Evolutionary conservation across 2,329 filamentous ascomycete genomes (phyloP), one percentile per base, ranked within the genome.

Genomic region (Penicillium fuscoglaucum): DNA sequence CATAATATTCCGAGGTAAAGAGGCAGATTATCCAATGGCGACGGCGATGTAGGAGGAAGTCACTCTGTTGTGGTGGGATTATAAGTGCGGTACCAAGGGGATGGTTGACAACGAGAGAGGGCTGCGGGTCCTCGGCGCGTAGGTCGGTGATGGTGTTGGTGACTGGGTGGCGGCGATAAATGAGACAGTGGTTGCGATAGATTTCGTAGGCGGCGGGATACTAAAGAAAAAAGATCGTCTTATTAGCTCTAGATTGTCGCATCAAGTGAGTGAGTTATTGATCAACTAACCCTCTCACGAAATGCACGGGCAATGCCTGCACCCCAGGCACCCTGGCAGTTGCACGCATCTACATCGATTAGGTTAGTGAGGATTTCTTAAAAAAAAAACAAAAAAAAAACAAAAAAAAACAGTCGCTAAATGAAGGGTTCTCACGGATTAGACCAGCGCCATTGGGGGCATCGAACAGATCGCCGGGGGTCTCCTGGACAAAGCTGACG

Each of bases 1-100:
- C 84, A 58, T 78, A 83, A 2, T 72, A 71, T 3, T 71, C 67
- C 2, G 82, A 84, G 0, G 84, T 87, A 61, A 87, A 87, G 0
- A 87, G 69, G 61, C 84, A 87, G 0, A 82, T 80, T 28, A 87
- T 78, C 78, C 82, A 87, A 55, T 84, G 82, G 13, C 71, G 69
- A 24, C 69, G 73, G 19, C 6, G 39, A 4, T 41, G 53, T 17
- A n/a, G 52, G 24, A 53, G 45, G 39, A 70, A 70, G 35, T 78
- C 73, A 5, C 59, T 63, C 19, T 78, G 66, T 35, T 78, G 76
- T 0, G 83, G 83, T 4, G 81, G 77, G 28, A 87, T 86, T 2
- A 87, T 70, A 0, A 84, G 74, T 2, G 80, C 76, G 0, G 79
- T 83, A 1, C 83, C 83, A 12, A 75, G 68, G 1, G 74, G 75